Conservation (phyloP, 2,329 filamentous ascomycete species). For the Neoscytalidium dimidiatum region DNA sequence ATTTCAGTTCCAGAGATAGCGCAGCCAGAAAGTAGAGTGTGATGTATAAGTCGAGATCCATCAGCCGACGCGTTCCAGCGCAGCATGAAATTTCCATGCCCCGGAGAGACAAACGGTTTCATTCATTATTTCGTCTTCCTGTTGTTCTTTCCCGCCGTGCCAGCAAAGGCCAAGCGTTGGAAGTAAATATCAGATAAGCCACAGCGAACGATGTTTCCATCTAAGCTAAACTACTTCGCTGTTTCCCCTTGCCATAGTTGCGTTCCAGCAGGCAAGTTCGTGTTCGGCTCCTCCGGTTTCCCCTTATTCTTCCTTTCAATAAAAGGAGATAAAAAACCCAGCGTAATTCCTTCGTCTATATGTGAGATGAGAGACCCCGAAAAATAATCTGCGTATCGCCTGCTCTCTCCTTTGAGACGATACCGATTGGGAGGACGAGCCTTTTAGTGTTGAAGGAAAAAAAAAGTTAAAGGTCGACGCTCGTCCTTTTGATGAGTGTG, state of each 20-base stretch:
- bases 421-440: conserved; percentile 10
- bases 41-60: too few species aligned
- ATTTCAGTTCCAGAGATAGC: too few species aligned
- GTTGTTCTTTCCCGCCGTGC: not conserved
- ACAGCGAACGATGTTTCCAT: conserved; percentile 10
- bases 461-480: not conserved
- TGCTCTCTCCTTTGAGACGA: conserved; percentile 4
- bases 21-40: too few species aligned
- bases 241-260: not conserved
- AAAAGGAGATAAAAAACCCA: not conserved
- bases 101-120: not conserved
- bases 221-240: conserved; percentile 12
- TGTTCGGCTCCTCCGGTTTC: not conserved
- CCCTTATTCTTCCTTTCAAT: not conserved
- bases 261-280: not conserved
- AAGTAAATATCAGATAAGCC: not conserved
- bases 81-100: not conserved
- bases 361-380: not conserved
- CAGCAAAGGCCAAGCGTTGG: not conserved
- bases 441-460: not conserved
- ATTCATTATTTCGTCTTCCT: not conserved
- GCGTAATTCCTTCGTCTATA: conserved; percentile 9
- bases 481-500: not conserved
- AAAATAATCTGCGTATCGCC: conserved; percentile 14
- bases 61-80: too few species aligned